Percentiles rank a stretch among this genome's conserved stretches.
Evolutionary conservation across 805 yeast genomes (phyloP).

Genomic region (Lachancea dasiensis): DNA sequence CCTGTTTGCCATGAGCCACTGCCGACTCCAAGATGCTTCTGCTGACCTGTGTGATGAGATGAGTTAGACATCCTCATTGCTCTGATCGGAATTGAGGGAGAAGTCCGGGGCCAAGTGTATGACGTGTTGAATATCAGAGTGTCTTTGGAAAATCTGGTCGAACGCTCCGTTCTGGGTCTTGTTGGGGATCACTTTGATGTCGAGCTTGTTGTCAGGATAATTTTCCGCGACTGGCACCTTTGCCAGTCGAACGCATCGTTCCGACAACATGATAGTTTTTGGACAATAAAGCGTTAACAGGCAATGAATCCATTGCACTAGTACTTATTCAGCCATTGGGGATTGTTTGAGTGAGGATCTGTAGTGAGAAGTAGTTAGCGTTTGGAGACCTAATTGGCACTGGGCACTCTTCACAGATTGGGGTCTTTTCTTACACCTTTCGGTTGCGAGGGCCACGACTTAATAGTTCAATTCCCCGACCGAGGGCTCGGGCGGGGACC

Average conservation of each 20-base stretch:
- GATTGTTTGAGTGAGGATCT: no score
- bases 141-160: constrained; percentile 38
- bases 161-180: constrained; percentile 42
- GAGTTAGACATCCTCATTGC: constrained; percentile 44
- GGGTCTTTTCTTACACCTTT: no score
- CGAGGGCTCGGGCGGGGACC: no score
- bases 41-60: constrained; percentile 56
- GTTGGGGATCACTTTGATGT: constrained; percentile 44
- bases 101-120: constrained; percentile 61
- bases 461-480: no score
- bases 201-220: constrained; percentile 33
- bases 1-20: constrained; percentile 35
- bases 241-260: constrained; percentile 38
- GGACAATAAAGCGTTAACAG: constrained; percentile 37
- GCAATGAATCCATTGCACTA: constrained; percentile 49
- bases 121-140: constrained; percentile 46
- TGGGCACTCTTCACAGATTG: no score
- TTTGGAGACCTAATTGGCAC: no score
- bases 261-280: constrained; percentile 41
- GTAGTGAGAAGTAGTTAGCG: no score
- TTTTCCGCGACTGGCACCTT: constrained; percentile 32
- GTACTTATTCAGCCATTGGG: constrained; percentile 21
- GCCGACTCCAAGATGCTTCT: constrained; percentile 47
- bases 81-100: constrained; percentile 38
- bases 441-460: no score